phyloP scores from a whole-genome alignment of 148 eudicot genomes.

The Silene latifolia region DNA sequence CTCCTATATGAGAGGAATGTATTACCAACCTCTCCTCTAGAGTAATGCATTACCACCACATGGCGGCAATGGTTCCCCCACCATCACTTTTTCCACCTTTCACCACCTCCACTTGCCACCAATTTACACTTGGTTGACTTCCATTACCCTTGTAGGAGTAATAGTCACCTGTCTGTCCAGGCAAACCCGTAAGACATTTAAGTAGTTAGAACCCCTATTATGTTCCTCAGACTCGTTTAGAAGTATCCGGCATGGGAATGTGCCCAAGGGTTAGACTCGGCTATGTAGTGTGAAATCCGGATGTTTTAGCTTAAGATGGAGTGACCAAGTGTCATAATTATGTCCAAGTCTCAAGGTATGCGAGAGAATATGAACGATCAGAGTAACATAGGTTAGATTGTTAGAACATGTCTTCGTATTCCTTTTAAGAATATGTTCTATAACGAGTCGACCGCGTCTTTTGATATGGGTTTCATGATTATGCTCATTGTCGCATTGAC shows the following conservation, averaged over 20 bases:
- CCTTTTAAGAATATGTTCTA: background rate
- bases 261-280: background rate
- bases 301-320: background rate
- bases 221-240: background rate
- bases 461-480: background rate
- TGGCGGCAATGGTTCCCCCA: too few relatives aligned
- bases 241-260: background rate
- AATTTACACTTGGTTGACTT: too few relatives aligned
- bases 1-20: too few relatives aligned
- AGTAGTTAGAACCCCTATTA: background rate
- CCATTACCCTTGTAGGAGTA: too few relatives aligned
- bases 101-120: too few relatives aligned
- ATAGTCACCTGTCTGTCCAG: too few relatives aligned
- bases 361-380: background rate
- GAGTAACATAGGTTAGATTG: background rate
- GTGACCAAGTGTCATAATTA: background rate
- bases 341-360: background rate
- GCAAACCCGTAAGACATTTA: background rate
- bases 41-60: too few relatives aligned
- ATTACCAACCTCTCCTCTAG: too few relatives aligned
- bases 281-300: background rate
- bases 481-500: background rate
- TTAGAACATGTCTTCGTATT: constrained; percentile 7
- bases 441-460: background rate
- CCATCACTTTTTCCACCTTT: too few relatives aligned